These are phyloP conservation scores for Podila verticillata DNA, from an alignment of 192 early-diverging fungal species.

Conservation along the genomic window DNA sequence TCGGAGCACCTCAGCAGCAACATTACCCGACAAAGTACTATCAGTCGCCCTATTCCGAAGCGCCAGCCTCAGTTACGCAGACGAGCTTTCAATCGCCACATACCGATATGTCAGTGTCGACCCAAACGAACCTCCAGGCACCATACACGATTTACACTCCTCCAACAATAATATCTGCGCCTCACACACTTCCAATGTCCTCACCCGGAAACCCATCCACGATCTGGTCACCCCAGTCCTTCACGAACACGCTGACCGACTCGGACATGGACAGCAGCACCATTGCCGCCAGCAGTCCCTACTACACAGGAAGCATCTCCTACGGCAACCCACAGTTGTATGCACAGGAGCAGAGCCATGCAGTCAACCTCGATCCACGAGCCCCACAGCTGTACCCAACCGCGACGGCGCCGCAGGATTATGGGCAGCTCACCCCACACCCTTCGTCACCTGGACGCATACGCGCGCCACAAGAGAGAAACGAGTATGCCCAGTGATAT, in stretches of 20 bases:
- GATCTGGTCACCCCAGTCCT: background rate
- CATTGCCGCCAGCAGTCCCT: background rate
- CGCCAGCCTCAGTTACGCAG: too few species aligned
- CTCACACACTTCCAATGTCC: background rate
- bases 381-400: background rate
- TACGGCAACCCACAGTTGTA: background rate
- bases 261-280: background rate
- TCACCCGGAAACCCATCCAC: background rate
- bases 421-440: background rate
- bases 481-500: background rate
- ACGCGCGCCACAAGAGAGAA: background rate
- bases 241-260: background rate
- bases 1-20: background rate
- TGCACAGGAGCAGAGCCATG: background rate
- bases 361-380: background rate
- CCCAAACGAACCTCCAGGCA: background rate
- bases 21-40: constrained; percentile 1
- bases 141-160: background rate
- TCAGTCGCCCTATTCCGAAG: background rate
- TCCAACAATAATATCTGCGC: background rate
- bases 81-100: too few species aligned
- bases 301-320: background rate
- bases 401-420: background rate
- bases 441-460: background rate
- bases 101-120: too few species aligned